Evolutionary conservation across 2,329 filamentous ascomycete genomes (phyloP), one percentile per base, ranked within the genome.

Genomic region (Neodidymelliopsis sp.): DNA sequence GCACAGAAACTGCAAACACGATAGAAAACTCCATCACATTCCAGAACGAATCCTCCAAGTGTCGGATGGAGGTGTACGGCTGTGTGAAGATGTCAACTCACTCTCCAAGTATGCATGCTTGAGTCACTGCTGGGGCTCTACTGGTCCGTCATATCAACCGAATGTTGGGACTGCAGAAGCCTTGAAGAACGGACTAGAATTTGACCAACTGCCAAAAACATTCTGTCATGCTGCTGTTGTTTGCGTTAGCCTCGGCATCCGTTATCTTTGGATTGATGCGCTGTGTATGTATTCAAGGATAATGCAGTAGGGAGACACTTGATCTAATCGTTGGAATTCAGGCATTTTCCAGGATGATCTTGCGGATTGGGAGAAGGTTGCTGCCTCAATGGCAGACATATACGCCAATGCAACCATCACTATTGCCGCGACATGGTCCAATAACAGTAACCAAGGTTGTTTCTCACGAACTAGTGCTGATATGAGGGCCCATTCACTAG

Each of bases 11-110:
- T 35, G 31, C 31, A 35, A 16, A 30, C 13, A 9, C 12, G 10
- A 35, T 6, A 2, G 20, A 11, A 6, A 22, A 22, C 0, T 5
- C 10, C 4, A 22, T 18, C 1, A 4, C 5, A 19, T 2, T 2
- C 31, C 31, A 6, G 20, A 22, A 10, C 16, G 31, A 11, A 8
- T 35, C n/a, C 31, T 35, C n/a, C n/a, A 12, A 23, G 2, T 35
- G 18, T 2, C 18, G 1, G 0, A 9, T 12, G 0, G 0, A 6
- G 9, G 0, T 22, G 18, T 35, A 3, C n/a, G 10, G 10, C 31
- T 35, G 4, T n/a, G 31, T 5, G 4, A 35, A 35, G 0, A 22
- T 6, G 3, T 23, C 2, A 11, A 35, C 0, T n/a, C 31, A n/a
- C 1, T 4, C 2, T 6, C 10, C n/a, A 1, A 35, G 5, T 35